Conservation (phyloP, 805 yeast genomes). For the Alloascoidea africana region DNA sequence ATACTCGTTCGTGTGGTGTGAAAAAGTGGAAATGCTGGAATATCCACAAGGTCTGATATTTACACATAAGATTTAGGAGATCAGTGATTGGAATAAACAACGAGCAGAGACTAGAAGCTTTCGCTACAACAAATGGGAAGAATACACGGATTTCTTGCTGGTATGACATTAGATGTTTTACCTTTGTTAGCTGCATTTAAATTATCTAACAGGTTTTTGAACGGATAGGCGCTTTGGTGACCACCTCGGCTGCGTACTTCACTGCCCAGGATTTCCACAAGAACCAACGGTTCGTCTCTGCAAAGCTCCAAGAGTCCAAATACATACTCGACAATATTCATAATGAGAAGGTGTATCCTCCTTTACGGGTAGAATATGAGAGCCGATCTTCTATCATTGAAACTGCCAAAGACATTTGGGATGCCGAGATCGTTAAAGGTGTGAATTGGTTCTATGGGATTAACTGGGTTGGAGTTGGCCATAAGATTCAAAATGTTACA, state of each 20-base stretch:
- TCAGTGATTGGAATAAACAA: too few relatives aligned
- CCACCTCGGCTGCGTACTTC: conserved; percentile 46
- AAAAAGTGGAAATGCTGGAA: too few relatives aligned
- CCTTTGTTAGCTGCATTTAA: neutral
- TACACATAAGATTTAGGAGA: too few relatives aligned
- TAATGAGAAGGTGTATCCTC: conserved; percentile 27
- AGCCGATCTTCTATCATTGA: conserved; percentile 33
- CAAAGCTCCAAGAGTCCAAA: conserved; percentile 31
- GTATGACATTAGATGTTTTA: conserved; percentile 12
- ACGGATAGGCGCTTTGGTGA: conserved; percentile 44
- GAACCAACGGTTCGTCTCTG: conserved; percentile 30
- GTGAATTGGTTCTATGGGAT: conserved; percentile 46
- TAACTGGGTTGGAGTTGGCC: neutral
- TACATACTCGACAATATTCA: conserved; percentile 37
- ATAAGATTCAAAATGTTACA: neutral
- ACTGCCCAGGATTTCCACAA: conserved; percentile 40
- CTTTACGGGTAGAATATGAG: conserved; percentile 27
- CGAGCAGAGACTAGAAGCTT: too few relatives aligned
- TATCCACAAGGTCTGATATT: too few relatives aligned
- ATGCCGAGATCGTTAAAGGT: conserved; percentile 47
- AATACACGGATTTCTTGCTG: conserved; percentile 41
- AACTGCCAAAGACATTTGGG: conserved; percentile 68
- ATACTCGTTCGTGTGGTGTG: too few relatives aligned
- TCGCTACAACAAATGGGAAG: too few relatives aligned
- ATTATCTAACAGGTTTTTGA: too few relatives aligned